phyloP scores from a whole-genome alignment of 2,329 filamentous ascomycete genomes.

The Alternaria sp. region DNA sequence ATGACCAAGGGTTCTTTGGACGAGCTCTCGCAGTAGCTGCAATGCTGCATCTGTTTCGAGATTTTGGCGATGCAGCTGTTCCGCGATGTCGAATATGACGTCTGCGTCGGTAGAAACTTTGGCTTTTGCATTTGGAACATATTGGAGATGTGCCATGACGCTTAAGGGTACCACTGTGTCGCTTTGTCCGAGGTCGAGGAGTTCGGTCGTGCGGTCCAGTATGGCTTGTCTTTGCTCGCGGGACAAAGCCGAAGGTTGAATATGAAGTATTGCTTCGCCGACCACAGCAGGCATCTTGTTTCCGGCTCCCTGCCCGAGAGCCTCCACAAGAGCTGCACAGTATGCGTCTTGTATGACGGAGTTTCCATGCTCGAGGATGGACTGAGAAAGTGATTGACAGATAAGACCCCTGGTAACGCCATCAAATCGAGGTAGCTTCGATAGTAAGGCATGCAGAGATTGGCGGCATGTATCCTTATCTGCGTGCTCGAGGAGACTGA shows the following conservation, averaged over 20 bases:
- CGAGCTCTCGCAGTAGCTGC: conserved; percentile 34
- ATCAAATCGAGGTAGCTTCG: conserved; percentile 22
- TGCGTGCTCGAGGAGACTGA: conserved; percentile 31
- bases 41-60: conserved; percentile 19
- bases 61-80: conserved; percentile 26
- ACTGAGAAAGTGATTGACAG: conserved; percentile 26
- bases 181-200: conserved; percentile 15
- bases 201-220: conserved; percentile 35
- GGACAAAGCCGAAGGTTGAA: conserved; percentile 33
- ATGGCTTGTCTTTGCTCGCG: conserved; percentile 42
- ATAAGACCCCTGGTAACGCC: conserved; percentile 9
- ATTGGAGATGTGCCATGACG: conserved; percentile 42
- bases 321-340: conserved; percentile 23
- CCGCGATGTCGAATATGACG: conserved; percentile 36
- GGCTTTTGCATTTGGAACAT: conserved; percentile 45
- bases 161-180: conserved; percentile 24
- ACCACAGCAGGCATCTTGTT: conserved; percentile 12
- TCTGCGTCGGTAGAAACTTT: conserved; percentile 37
- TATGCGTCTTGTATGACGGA: conserved; percentile 28
- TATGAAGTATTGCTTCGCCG: conserved; percentile 27
- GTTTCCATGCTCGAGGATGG: conserved; percentile 28
- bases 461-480: conserved; percentile 20
- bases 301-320: conserved; percentile 15
- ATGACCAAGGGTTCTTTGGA: conserved; percentile 34
- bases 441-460: conserved; percentile 26